Evolutionary conservation across 1,139 yeast genomes (phyloP), one percentile per base, ranked within the genome.

Genomic region (Hemisphaericaspora xylofermentans): DNA sequence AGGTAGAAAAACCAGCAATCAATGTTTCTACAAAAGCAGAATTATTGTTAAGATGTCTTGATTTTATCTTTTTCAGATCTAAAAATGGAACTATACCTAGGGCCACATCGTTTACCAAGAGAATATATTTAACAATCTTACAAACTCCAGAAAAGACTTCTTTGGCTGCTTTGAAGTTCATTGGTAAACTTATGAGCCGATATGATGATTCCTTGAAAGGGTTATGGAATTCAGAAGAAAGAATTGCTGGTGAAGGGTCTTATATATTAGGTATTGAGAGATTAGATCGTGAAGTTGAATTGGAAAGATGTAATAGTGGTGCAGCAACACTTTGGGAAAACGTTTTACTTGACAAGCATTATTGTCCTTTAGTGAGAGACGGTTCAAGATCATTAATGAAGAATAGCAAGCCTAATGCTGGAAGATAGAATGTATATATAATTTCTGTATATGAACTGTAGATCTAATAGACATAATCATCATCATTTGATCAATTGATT

Each of bases 251-350:
- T 13, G 76, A 71, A 43, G 87, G 87, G 13, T 78, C 83, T 47
- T 96, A 96, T 42, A 69, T 74, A 5, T 84, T 84, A 56, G 79
- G 82, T 27, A 72, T 83, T 51, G 88, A 83, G 40, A 75, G 79
- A 22, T 76, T 76, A 35, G 59, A 58, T 34, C 53, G 63, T 39
- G 73, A 67, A 41, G 70, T 72, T 5, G 83, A 79, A 37, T 79
- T 88, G 8, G 88, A 85, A 51, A 79, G 94, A 60, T 71, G 86
- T 51, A 89, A 91, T 56, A 78, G 95, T 3, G 91, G 84, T 38
- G 94, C 94, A 12, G 95, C 97, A 1, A 84, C 89, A 0, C 66
- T 91, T 36, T 93, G 96, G 95, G 98, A 93, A 57, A 80, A 82
- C 41, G 82, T 83, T 3, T 63, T 91, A 39, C 67, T 93, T 45